Evolutionary conservation across 768 basidiomycete species (phyloP).

Genomic region (Multifurca ochricompacta): DNA sequence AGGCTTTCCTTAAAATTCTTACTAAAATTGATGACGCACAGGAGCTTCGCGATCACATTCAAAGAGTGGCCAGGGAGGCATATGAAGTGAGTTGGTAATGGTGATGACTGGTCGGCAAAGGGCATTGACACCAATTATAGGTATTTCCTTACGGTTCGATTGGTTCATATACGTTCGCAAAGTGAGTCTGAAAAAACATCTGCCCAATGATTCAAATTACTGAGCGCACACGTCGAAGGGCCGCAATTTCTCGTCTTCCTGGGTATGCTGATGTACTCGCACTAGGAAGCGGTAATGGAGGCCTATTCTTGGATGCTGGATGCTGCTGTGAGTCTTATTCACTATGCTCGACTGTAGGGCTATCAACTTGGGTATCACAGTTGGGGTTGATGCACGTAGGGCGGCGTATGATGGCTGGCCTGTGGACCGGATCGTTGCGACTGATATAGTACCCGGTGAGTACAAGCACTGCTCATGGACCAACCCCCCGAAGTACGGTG

Average conservation of each 20-base stretch:
- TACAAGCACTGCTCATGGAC: background rate
- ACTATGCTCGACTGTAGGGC: background rate
- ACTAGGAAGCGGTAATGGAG: slow-evolving; percentile 30
- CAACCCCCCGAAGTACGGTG: background rate
- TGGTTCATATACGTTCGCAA: slow-evolving; percentile 24
- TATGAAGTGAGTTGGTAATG: background rate
- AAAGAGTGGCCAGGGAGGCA: slow-evolving; percentile 6
- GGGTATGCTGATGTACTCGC: slow-evolving; percentile 28
- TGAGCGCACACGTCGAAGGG: slow-evolving; percentile 9
- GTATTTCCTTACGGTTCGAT: slow-evolving; percentile 29
- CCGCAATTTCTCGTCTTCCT: slow-evolving; percentile 24
- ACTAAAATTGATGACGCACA: background rate
- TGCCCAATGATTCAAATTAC: background rate
- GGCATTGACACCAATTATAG: slow-evolving; percentile 12
- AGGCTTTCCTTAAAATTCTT: slow-evolving; percentile 6
- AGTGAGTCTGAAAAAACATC: slow-evolving; percentile 6
- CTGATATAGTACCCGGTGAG: slow-evolving; percentile 33
- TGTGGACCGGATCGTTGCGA: slow-evolving; percentile 30
- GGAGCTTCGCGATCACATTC: slow-evolving; percentile 9
- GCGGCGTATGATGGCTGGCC: slow-evolving; percentile 38
- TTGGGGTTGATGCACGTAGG: slow-evolving; percentile 37
- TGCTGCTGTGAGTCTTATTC: slow-evolving; percentile 34
- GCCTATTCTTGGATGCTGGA: slow-evolving; percentile 37
- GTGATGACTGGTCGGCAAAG: background rate
- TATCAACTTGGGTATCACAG: slow-evolving; percentile 16